Percentiles rank a stretch among this genome's conserved stretches.
phyloP scores from a whole-genome alignment of 2,329 filamentous ascomycete genomes.

The Fusarium nisikadoi region DNA sequence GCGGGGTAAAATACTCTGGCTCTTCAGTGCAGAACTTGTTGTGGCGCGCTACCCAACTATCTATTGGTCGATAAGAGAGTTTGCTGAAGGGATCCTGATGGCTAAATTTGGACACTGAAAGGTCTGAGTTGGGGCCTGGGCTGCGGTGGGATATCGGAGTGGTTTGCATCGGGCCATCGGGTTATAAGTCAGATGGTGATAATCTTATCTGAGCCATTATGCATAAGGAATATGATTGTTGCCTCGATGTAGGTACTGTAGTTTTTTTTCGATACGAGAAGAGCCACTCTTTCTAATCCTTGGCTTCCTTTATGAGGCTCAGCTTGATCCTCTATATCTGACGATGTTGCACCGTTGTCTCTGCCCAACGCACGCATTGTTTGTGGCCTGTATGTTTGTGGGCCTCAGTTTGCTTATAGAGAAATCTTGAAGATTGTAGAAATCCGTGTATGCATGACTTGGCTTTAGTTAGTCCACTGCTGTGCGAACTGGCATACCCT shows the following conservation, averaged over 20 bases:
- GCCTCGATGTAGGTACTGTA: background rate
- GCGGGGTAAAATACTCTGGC: constrained; percentile 28
- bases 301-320: background rate
- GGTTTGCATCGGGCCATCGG: constrained; percentile 16
- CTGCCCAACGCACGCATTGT: background rate
- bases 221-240: constrained; percentile 2
- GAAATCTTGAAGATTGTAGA: background rate
- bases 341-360: constrained; percentile 2
- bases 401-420: background rate
- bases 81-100: background rate
- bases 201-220: constrained; percentile 6
- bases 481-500: background rate
- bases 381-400: background rate
- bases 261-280: constrained; percentile 18
- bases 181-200: background rate
- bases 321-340: constrained; percentile 1
- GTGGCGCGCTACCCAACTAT: constrained; percentile 15
- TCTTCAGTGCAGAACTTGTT: constrained; percentile 12
- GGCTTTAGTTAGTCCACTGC: background rate
- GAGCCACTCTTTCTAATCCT: constrained; percentile 10
- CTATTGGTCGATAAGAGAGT: constrained; percentile 13
- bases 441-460: background rate
- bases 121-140: background rate
- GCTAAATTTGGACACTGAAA: constrained; percentile 14
- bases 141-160: background rate